These are phyloP conservation scores for Heliamphora exappendiculata DNA, from an alignment of 148 eudicot genomes.

Conservation along the genomic window DNA sequence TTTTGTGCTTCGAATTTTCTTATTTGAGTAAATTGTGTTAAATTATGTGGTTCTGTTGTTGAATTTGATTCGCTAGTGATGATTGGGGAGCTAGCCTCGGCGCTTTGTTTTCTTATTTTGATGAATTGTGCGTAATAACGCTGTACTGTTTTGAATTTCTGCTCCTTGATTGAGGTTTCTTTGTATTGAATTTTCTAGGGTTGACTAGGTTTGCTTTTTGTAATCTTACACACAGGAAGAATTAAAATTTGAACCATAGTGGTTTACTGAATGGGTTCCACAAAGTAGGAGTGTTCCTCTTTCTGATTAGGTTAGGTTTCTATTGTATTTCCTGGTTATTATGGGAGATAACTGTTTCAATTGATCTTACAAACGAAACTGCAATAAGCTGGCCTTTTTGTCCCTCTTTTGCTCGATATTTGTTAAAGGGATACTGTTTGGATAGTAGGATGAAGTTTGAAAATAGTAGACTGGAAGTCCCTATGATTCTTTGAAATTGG, in stretches of 20 bases:
- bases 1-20: not conserved
- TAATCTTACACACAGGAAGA: not conserved
- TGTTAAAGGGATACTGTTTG: not conserved
- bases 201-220: not conserved
- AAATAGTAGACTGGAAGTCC: not conserved
- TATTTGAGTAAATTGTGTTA: not conserved
- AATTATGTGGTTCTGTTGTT: conserved; percentile 4
- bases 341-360: not conserved
- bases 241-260: not conserved
- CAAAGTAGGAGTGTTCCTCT: not conserved
- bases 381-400: not conserved
- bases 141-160: not conserved
- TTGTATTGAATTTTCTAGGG: not conserved
- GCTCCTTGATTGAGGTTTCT: not conserved
- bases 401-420: not conserved
- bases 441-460: not conserved
- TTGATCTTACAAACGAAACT: not conserved
- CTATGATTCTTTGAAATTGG: not conserved
- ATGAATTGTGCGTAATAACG: not conserved
- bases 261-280: not conserved
- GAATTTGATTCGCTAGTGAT: not conserved
- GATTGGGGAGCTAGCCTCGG: not conserved
- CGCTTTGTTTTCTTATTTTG: not conserved
- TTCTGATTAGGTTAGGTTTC: not conserved
- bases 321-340: not conserved